Evolutionary conservation across 495 filamentous ascomycete genomes (phyloP), one percentile per base, ranked within the genome.

Genomic region (Penicillium ucsense): DNA sequence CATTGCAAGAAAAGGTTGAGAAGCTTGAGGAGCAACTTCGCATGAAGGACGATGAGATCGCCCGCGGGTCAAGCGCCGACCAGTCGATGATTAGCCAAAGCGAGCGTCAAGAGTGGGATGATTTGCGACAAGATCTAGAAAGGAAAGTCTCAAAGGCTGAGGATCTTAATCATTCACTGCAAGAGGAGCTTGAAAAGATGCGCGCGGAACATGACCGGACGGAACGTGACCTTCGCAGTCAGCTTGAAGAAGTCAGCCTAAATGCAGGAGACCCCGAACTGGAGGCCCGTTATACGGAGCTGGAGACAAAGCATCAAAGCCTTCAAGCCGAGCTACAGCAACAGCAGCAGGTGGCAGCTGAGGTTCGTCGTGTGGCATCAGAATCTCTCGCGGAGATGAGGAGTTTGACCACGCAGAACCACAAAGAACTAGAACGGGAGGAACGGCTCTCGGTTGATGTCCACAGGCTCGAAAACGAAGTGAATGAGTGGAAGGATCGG

Each of bases 381-480:
- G 76, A 82, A 41, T 95, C 88, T 61, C 69, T 98, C 10, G 76
- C 77, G 49, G 90, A 98, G 64, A 97, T 97, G 94, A 84, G 85
- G 53, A 71, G 72, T 31, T 75, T 98, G 35, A 89, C 89, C 8
- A 79, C 87, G 46, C 82, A 88, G 45, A 89, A 81, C 53, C 79
- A 81, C 46, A 66, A 80, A n/a, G 80, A 85, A 8, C 83, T 84
- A 71, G 88, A 94, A 49, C 81, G 79, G 43, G 91, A 98, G 67
- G 78, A 89, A 37, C 76, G 79, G 38, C 71, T 97, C 49, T 78
- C 82, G 36, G 75, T 68, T 47, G 81, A 88, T 29, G 80, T 95
- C 30, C 73, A 83, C 32, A 68, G 73, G 35, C 76, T 97, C 5
- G 88, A 96, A 59, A 70, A 77, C 6, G 88, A 96, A 62, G 76